Evolutionary conservation across 73 alveolate genomes (phyloP).

Genomic region (Blepharisma japonicum): DNA sequence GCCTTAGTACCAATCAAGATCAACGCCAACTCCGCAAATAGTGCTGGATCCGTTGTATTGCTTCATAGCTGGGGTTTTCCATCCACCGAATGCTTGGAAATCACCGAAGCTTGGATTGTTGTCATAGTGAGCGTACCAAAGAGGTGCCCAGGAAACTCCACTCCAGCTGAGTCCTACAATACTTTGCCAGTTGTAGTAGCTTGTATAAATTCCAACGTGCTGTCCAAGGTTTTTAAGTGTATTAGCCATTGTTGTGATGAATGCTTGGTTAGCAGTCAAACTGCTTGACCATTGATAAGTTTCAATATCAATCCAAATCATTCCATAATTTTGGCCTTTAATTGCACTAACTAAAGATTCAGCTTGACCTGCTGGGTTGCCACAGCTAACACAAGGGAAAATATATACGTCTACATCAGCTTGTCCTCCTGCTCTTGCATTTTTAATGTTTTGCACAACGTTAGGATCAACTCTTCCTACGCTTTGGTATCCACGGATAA

Average conservation of each 20-base stretch:
- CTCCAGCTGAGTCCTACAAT: conserved; percentile 63
- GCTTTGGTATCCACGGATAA: conserved; percentile 52
- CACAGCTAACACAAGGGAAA: conserved; percentile 47
- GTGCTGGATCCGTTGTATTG: conserved; percentile 66
- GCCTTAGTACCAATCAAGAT: conserved; percentile 53
- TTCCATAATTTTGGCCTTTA: conserved; percentile 47
- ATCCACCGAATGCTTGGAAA: conserved; percentile 67
- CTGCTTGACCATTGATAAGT: conserved; percentile 61
- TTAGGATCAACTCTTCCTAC: conserved; percentile 51
- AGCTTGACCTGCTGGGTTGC: conserved; percentile 35
- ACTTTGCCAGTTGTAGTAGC: conserved; percentile 61
- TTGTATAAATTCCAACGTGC: conserved; percentile 59
- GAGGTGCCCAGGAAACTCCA: conserved; percentile 49
- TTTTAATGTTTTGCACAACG: conserved; percentile 39
- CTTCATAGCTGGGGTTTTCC: conserved; percentile 70
- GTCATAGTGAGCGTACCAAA: conserved; percentile 91
- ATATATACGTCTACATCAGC: conserved; percentile 55
- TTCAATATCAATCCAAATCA: conserved; percentile 81
- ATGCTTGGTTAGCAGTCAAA: conserved; percentile 55
- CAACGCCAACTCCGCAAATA: conserved; percentile 70
- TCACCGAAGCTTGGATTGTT: conserved; percentile 61
- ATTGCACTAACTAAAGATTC: conserved; percentile 48
- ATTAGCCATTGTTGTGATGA: conserved; percentile 40
- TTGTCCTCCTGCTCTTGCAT: conserved; percentile 52
- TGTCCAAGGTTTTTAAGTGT: conserved; percentile 51